Evolutionary conservation across 257 asterid species (phyloP).

Genomic region (Jacaranda copaia): DNA sequence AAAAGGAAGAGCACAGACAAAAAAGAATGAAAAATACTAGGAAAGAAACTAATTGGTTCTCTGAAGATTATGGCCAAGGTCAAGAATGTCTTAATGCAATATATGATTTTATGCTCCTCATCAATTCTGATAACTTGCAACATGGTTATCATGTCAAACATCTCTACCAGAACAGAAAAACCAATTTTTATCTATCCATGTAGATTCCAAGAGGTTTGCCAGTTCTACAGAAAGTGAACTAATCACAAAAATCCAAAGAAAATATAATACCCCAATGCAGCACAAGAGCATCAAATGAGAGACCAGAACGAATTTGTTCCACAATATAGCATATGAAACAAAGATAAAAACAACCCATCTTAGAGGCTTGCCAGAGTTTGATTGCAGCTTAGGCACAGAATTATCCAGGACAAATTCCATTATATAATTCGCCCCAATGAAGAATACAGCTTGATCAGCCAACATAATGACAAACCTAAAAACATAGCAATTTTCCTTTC

Average conservation of each 20-base stretch:
- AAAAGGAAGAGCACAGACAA: no score
- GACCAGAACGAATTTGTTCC: no score
- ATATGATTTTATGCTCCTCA: no score
- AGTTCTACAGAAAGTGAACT: neutral
- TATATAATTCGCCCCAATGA: neutral
- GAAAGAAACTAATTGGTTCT: no score
- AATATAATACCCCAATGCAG: neutral
- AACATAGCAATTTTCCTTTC: conserved; percentile 17
- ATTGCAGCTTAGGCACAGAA: neutral
- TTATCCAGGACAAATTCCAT: conserved; percentile 1
- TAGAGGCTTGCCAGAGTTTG: neutral
- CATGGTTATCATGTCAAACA: no score
- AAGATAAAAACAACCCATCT: neutral
- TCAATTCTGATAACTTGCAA: no score
- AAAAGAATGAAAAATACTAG: no score
- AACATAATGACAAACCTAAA: conserved; percentile 16
- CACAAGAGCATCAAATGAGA: no score
- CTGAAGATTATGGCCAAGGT: no score
- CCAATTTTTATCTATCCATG: neutral
- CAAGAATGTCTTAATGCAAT: no score
- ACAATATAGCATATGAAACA: neutral
- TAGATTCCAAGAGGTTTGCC: neutral
- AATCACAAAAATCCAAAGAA: no score
- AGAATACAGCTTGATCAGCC: conserved; percentile 23
- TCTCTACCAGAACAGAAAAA: neutral